Base-by-base conservation (phyloP, 352 stramenopile species). In the Halophytophthora batemanensis region DNA sequence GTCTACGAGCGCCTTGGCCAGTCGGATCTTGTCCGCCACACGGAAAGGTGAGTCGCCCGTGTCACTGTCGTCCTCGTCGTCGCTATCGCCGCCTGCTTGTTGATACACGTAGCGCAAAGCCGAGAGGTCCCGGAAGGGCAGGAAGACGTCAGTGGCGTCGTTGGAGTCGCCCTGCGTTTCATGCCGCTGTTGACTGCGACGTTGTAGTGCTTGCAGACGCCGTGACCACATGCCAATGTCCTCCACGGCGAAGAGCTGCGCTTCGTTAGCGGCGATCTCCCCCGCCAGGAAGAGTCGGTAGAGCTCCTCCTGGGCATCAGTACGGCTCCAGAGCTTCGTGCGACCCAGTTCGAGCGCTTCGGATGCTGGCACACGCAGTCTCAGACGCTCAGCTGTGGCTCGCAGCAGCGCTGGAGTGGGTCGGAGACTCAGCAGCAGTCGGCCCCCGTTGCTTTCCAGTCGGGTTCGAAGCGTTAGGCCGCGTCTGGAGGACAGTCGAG, bases 1-100 rank as follows among this genome's bases (percentile, higher is more conserved):
- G 47, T 90, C 82, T 25, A 92, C 60, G 28, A 90, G 66, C 2
- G 68, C 66, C 48, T 90, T 90, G 4, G 79, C 87, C 13, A 92
- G 60, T 0, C 75, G 79, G 51, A 90, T 89, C 58, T 88, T 87
- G 67, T 89, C 82, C 14, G 82, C 79, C 13, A 82, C 56, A 6
- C 82, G 82, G 42, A 92, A 90, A n/a, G 77, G 75, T 22, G 73
- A 78, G 11, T 42, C 53, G 41, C 47, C 62, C 15, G 53, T 48
- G 25, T 56, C 43, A 14, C 69, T 44, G 15, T 51, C 61, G 6
- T 50, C 28, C 8, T 40, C 49, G 34, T 48, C 45, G 39, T 60
- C 53, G 18, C 43, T 52, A 8, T 50, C 61, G 19, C 64, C 68
- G 37, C 88, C 82, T 40, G 89, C 82, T 45, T 86, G 74, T 0